Evolutionary conservation across 1,284 basidiomycete species (phyloP), one percentile per base, ranked within the genome.

Genomic region (Ceratobasidium sp.): DNA sequence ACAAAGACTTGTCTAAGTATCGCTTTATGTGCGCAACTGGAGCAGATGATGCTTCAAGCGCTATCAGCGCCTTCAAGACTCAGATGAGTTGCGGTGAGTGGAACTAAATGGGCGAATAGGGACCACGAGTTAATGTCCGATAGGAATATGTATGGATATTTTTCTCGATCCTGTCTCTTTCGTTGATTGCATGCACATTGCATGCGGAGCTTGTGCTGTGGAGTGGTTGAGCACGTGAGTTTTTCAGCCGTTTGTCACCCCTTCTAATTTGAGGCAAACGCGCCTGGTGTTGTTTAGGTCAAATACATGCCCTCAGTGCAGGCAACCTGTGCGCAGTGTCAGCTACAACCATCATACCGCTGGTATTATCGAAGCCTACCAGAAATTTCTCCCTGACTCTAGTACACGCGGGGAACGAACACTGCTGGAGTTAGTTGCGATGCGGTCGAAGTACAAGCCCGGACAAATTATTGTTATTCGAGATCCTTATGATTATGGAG

Each of bases 131-230:
- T 30, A 12, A 7, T 62, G 16, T 4, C 8, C 35, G 27, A 38
- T 30, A 62, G 59, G 30, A 30, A 62, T 62, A 33, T 62, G 59
- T 62, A 30, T 62, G 30, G 59, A 62, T 14, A 35, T 62, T 3
- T 38, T 62, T n/a, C 6, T 62, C 7, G 30, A 62, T 30, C 59
- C 59, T 27, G 59, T 62, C 33, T 30, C 59, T 33, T 62, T 62
- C 20, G 14, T 38, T 30, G 59, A 62, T 30, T 62, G 59, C 33
- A 62, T 62, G 59, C 59, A 62, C 20, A 10, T 62, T 62, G 16
- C 59, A 20, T 62, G 59, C 23, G 59, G 59, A 4, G 27, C 59
- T n/a, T 62, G 59, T n/a, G 59, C 59, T 30, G 59, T 62, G 12
- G 59, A 38, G 35, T 62, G 59, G 59, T 30, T 62, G 16, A 62